Base-by-base conservation (phyloP, 345 rosid genomes). In the Litchi chinensis region DNA sequence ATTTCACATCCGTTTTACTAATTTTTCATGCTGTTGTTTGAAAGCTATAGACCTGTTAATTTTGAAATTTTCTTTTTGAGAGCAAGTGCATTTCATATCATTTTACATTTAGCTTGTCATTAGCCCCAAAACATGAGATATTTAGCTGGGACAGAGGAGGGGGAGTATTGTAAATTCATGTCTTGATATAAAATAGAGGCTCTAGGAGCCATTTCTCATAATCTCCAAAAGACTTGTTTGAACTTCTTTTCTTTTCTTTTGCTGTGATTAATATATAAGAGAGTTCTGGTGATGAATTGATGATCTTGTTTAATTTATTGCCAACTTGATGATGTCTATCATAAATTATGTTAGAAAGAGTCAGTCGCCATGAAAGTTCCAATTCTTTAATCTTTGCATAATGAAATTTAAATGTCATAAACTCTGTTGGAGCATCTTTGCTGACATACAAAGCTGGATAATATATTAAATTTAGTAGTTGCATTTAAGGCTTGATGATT, bases 361-460 rank as follows among this genome's bases (percentile, higher is more conserved):
- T 22, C 28, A 60, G 65, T 60, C 9, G 10, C 28, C 28, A 19
- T 22, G 21, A 60, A 60, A 8, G 22, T 60, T 60, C 28, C 3
- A 21, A 60, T 60, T 60, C 65, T 6, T 60, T 60, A 59, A 60
- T 60, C 28, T 21, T 22, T 60, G 65, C 24, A 21, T n/a, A 60
- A 6, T n/a, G 59, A 54, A 54, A 50, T 19, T 13, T 50, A 50
- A 50, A 50, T 50, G 16, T 50, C 56, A 50, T 50, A 50, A 50
- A 54, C 59, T n/a, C 59, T 54, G 65, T 60, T 60, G 28, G 8
- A 60, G 65, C 65, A 60, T 60, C 65, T 60, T 22, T 60, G 65
- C 28, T 46, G 52, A 46, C 52, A 46, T 46, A 46, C 52, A 11
- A 7, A 46, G 52, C 52, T 0, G 12, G 52, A 46, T 46, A 46